Conservation (phyloP, 2,329 filamentous ascomycete genomes). For the Akanthomyces lecanii region DNA sequence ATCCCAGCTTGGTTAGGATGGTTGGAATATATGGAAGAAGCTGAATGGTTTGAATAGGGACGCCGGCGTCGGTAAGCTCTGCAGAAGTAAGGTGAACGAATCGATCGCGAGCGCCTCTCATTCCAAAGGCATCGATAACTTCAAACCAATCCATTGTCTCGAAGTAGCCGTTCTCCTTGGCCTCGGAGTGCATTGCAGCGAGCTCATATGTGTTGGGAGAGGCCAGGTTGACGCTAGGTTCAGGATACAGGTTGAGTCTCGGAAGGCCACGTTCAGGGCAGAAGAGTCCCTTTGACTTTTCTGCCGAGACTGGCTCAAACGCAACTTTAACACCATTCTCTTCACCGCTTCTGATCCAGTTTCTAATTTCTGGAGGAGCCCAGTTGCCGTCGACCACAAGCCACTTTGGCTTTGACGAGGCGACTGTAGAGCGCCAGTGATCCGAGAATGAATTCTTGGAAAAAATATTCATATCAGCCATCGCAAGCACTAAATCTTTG, state of each 20-base stretch:
- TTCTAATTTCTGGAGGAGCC: conserved; percentile 59
- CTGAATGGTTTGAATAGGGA: conserved; percentile 79
- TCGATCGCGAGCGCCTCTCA: conserved; percentile 67
- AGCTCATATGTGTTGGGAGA: conserved; percentile 85
- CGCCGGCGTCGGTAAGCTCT: conserved; percentile 69
- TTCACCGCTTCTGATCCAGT: conserved; percentile 63
- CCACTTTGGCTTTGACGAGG: conserved; percentile 61
- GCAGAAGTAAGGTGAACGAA: conserved; percentile 65
- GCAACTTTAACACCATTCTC: conserved; percentile 56
- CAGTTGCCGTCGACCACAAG: conserved; percentile 87
- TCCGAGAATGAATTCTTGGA: conserved; percentile 49
- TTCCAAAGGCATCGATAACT: conserved; percentile 73
- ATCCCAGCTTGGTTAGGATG: conserved; percentile 79
- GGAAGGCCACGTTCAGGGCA: conserved; percentile 34
- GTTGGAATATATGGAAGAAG: conserved; percentile 84
- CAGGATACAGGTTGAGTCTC: conserved; percentile 52
- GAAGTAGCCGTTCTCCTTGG: conserved; percentile 62
- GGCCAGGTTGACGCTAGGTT: conserved; percentile 63
- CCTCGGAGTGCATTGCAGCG: conserved; percentile 69
- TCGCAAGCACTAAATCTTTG: conserved; percentile 82
- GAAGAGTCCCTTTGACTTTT: conserved; percentile 72
- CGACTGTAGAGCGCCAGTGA: conserved; percentile 58
- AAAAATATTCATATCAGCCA: conserved; percentile 93
- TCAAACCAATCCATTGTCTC: conserved; percentile 71
- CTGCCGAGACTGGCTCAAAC: conserved; percentile 84